These are phyloP conservation scores for Lichtheimia corymbifera DNA, from an alignment of 371 early-diverging fungal genomes.

Conservation along the genomic window DNA sequence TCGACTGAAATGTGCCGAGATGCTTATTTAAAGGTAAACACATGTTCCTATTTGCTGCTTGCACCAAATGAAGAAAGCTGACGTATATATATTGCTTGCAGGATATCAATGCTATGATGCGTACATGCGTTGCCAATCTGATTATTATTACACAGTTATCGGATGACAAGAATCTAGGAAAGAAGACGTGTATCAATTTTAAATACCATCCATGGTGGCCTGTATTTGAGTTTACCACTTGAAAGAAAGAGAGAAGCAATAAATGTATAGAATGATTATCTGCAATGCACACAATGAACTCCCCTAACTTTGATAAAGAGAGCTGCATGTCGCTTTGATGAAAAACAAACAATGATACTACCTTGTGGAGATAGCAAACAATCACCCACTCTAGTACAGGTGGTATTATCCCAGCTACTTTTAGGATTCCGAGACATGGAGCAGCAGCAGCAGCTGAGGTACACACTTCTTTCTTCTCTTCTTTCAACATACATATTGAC, in stretches of 20 bases:
- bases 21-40: slow-evolving; percentile 40
- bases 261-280: not conserved
- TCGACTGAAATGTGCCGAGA: slow-evolving; percentile 48
- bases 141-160: slow-evolving; percentile 20
- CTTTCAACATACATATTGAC: no score
- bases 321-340: no score
- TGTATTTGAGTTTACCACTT: slow-evolving; percentile 25
- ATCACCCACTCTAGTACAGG: no score
- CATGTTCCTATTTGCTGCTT: not conserved
- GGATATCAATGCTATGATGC: slow-evolving; percentile 45
- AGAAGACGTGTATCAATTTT: slow-evolving; percentile 30
- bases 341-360: no score
- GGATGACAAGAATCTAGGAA: slow-evolving; percentile 17
- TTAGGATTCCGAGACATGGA: no score
- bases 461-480: no score
- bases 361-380: no score
- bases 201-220: slow-evolving; percentile 60
- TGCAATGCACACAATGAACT: no score
- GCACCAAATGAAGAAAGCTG: not conserved
- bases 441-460: no score
- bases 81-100: slow-evolving; percentile 1
- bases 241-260: slow-evolving; percentile 12
- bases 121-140: slow-evolving; percentile 44
- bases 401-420: no score
- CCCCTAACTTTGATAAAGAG: no score